Conservation (phyloP, 148 eudicot genomes). For the Amaranthus cruentus region DNA sequence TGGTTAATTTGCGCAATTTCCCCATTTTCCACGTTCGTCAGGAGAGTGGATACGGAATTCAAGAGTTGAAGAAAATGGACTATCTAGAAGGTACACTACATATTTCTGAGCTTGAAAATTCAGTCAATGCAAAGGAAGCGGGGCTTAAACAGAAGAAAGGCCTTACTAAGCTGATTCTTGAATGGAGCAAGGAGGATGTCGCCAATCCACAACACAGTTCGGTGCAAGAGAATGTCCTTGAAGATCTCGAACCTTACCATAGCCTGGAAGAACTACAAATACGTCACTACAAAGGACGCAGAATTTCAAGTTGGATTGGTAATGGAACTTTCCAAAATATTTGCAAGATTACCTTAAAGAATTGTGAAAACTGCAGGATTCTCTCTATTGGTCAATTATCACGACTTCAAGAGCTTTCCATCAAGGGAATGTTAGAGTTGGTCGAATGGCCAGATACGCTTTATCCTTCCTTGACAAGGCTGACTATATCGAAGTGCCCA, state of each 20-base stretch:
- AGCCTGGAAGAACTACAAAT: constrained; percentile 21
- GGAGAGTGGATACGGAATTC: constrained; percentile 19
- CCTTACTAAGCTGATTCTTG: constrained; percentile 22
- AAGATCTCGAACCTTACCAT: constrained; percentile 28
- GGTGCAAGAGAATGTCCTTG: constrained; percentile 25
- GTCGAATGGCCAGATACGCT: constrained; percentile 15
- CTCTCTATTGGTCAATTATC: constrained; percentile 25
- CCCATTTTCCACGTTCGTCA: constrained; percentile 12
- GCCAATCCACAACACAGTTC: constrained; percentile 2
- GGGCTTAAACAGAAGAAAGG: constrained; percentile 21
- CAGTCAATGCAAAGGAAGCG: constrained; percentile 19
- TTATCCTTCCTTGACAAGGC: constrained; percentile 6
- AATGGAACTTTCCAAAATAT: constrained; percentile 18
- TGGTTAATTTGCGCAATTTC: constrained; percentile 20
- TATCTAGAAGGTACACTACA: constrained; percentile 15
- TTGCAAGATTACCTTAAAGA: constrained; percentile 11
- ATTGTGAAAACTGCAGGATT: constrained; percentile 21
- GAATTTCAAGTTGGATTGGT: constrained; percentile 23
- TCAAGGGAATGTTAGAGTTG: constrained; percentile 32
- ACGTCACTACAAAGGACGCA: constrained; percentile 22
- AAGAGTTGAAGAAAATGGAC: constrained; percentile 21
- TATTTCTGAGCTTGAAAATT: constrained; percentile 25
- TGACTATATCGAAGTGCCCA: constrained; percentile 28
- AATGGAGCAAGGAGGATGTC: constrained; percentile 22
- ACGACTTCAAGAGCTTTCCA: constrained; percentile 16